phyloP scores from a whole-genome alignment of 306 rosid species.

The Castanospermum australe region DNA sequence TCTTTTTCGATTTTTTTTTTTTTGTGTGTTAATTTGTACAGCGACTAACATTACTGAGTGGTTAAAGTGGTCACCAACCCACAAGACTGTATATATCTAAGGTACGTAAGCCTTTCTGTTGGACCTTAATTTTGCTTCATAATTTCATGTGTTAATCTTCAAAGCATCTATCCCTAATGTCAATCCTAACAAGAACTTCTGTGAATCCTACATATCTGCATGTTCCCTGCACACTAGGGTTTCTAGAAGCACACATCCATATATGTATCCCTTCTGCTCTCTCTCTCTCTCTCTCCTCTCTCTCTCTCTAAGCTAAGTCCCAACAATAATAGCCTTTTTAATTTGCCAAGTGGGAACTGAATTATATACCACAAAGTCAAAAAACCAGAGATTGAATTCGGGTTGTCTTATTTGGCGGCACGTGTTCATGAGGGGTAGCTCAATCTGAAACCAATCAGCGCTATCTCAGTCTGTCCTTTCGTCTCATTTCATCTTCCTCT shows the following conservation, averaged over 20 bases:
- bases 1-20: background rate
- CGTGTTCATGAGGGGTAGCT: background rate
- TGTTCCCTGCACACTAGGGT: background rate
- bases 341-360: background rate
- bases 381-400: background rate
- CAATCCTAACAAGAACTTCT: constrained; percentile 73
- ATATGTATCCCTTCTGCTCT: background rate
- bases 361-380: background rate
- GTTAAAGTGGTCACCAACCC: constrained; percentile 87
- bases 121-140: constrained; percentile 22
- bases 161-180: constrained; percentile 36
- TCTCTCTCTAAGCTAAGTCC: background rate
- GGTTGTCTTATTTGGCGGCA: background rate
- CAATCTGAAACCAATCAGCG: background rate
- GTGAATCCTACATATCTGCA: constrained; percentile 21
- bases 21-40: background rate
- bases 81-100: constrained; percentile 35
- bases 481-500: background rate
- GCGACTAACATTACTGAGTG: constrained; percentile 47
- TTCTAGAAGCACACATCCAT: constrained; percentile 52
- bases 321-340: background rate
- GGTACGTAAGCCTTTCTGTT: constrained; percentile 15
- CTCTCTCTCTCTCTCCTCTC: background rate
- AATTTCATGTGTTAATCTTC: constrained; percentile 25
- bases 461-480: background rate